Evolutionary conservation across 2,329 filamentous ascomycete species (phyloP), one percentile per base, ranked within the genome.

Genomic region (Arthrocladium fulminans): DNA sequence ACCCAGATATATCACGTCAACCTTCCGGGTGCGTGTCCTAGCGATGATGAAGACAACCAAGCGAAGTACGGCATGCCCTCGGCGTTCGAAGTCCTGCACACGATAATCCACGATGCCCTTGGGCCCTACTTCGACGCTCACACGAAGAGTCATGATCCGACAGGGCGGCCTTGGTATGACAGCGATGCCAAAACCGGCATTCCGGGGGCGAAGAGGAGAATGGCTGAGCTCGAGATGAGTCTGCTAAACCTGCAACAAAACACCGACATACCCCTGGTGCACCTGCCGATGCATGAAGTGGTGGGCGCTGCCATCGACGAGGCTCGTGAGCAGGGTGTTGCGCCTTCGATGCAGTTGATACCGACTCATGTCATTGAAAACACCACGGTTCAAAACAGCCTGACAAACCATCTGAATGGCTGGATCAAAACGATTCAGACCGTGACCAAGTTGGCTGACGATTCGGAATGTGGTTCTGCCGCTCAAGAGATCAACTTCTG

Each of bases 361-460:
- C 84, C 88, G 2, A 61, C 78, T 7, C 69, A 78, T 9, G 76
- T 94, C n/a, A 73, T 96, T 27, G 82, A 87, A 50, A 92, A 96
- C 67, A 95, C 87, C 60, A 81, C 81, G 9, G 94, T 98, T 58
- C 82, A 96, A 60, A 98, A 98, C 67, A 88, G 84, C 58, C 74
- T 99, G 30, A 92, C 97, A 64, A 84, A 86, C 44, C 92, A 84
- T 42, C 92, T 97, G 52, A 98, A 97, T 65, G 83, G 84, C 54
- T 99, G 92, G 92, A 98, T 98, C 70, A 94, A 94, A 70, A 94
- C 90, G 9, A 98, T 99, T 56, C 90, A 96, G 65, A 84, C 84
- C 41, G 94, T 96, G 58, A 98, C 92, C 32, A 94, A 94, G 69
- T 85, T 95, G 73, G 87, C 88, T 34, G 82, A 88, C 61, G 92